phyloP scores from a whole-genome alignment of 257 asterid species.

The Salvia miltiorrhiza region DNA sequence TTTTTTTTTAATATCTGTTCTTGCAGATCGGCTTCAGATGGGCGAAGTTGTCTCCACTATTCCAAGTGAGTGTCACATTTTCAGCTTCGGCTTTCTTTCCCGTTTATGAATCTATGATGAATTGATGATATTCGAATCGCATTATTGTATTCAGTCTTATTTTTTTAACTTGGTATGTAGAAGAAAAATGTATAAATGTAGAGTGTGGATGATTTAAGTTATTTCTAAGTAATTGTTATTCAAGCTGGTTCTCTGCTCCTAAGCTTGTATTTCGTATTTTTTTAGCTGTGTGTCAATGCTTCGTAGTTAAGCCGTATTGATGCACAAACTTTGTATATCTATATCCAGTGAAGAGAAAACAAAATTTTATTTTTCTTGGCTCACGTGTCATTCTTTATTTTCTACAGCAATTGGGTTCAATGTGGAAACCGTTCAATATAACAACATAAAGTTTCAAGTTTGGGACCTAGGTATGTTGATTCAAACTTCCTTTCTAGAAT shows the following conservation, averaged over 20 bases:
- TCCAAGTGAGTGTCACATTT: slow-evolving; percentile 58
- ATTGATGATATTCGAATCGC: slow-evolving; percentile 6
- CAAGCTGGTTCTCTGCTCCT: slow-evolving; percentile 16
- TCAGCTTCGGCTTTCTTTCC: neutral
- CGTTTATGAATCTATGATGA: neutral
- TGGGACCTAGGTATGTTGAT: slow-evolving; percentile 83
- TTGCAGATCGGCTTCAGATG: slow-evolving; percentile 98
- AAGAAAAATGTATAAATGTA: neutral
- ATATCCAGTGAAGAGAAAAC: neutral
- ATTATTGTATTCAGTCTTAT: neutral
- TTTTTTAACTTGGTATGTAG: neutral
- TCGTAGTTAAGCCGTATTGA: neutral
- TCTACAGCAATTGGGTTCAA: slow-evolving; percentile 88
- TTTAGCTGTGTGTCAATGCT: neutral
- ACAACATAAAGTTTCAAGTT: slow-evolving; percentile 87
- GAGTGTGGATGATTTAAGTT: neutral
- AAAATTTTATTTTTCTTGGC: neutral
- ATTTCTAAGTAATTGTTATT: neutral
- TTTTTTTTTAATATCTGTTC: neutral
- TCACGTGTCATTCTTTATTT: neutral
- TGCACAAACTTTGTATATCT: neutral
- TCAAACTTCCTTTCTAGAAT: neutral
- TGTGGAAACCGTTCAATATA: slow-evolving; percentile 92
- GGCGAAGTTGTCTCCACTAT: slow-evolving; percentile 99
- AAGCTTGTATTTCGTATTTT: neutral